Conservation (phyloP, 345 rosid genomes). For the Rhizophora mangle region DNA sequence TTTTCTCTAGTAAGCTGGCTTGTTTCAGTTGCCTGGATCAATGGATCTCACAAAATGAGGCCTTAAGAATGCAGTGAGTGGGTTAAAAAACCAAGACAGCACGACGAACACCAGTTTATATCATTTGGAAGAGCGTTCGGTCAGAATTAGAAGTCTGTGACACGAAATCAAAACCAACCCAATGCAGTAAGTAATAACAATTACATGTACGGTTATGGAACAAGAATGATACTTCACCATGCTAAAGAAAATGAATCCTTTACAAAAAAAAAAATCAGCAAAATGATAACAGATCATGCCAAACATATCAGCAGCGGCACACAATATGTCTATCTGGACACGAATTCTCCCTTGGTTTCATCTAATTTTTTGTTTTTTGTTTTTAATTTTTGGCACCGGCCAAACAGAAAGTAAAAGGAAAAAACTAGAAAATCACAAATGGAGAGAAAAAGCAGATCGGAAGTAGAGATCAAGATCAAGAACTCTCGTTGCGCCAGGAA, state of each 20-base stretch:
- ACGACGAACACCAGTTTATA: background rate
- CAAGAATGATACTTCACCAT: background rate
- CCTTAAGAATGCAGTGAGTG: background rate
- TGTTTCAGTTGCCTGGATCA: background rate
- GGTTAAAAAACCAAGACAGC: no score
- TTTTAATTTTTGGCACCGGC: no score
- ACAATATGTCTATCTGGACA: background rate
- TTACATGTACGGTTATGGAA: background rate
- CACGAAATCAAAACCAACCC: background rate
- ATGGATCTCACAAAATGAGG: background rate
- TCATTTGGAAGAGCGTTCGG: background rate
- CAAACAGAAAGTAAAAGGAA: background rate
- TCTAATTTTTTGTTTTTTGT: background rate
- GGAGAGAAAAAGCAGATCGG: constrained; percentile 4
- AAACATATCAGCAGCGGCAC: background rate
- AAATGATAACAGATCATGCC: background rate
- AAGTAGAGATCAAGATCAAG: constrained; percentile 21
- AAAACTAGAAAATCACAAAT: background rate
- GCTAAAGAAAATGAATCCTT: background rate
- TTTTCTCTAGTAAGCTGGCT: background rate
- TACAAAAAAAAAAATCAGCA: background rate
- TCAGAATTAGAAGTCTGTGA: background rate
- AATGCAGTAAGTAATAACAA: background rate
- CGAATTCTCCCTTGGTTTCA: background rate
- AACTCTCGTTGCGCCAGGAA: background rate